These are phyloP conservation scores for Pyrus bretschneideri DNA, from an alignment of 306 rosid genomes.

Conservation along the genomic window DNA sequence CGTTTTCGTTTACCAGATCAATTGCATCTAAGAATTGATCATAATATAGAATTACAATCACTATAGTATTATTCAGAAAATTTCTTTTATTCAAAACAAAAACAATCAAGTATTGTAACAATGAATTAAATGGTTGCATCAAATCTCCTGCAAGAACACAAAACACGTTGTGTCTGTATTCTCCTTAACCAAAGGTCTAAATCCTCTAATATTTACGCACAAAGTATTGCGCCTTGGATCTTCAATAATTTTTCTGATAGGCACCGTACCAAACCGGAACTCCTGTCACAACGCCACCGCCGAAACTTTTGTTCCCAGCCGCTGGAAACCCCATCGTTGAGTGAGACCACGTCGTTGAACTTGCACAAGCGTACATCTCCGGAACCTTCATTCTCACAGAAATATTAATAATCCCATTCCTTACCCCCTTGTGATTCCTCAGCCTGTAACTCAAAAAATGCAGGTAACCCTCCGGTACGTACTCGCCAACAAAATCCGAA, in stretches of 20 bases:
- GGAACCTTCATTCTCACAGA: slow-evolving; percentile 38
- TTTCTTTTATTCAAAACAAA: too few relatives aligned
- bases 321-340: neutral
- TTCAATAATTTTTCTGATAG: neutral
- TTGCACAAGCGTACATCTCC: neutral
- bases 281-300: slow-evolving; percentile 36
- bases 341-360: neutral
- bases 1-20: too few relatives aligned
- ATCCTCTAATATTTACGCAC: too few relatives aligned
- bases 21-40: too few relatives aligned
- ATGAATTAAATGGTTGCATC: too few relatives aligned
- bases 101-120: too few relatives aligned
- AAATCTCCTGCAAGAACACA: too few relatives aligned
- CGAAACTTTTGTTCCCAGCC: neutral
- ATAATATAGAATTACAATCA: too few relatives aligned
- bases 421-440: slow-evolving; percentile 44
- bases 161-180: too few relatives aligned
- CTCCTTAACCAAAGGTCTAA: too few relatives aligned
- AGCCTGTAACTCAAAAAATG: slow-evolving; percentile 69
- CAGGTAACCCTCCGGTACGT: slow-evolving; percentile 39
- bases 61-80: too few relatives aligned
- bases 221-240: neutral
- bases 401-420: slow-evolving; percentile 61
- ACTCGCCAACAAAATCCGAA: slow-evolving; percentile 44
- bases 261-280: slow-evolving; percentile 45